Conservation (phyloP, 768 basidiomycete genomes). For the Hypholoma fasciculare region DNA sequence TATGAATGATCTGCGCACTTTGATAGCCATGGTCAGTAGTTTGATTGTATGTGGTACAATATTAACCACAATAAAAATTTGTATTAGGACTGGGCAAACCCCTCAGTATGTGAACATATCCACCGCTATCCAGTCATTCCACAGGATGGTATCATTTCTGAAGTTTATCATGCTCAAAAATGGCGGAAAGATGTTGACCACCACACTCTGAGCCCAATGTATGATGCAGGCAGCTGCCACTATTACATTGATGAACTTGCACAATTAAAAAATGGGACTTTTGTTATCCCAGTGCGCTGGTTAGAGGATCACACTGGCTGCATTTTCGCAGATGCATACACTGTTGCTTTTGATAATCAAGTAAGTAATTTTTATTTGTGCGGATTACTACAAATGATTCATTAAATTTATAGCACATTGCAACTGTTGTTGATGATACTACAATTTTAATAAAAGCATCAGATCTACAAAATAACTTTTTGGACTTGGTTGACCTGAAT, state of each 20-base stretch:
- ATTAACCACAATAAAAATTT: neutral
- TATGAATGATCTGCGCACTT: slow-evolving; percentile 20
- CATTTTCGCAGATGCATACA: slow-evolving; percentile 20
- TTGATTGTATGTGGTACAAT: no score
- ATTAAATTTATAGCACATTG: no score
- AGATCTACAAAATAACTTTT: no score
- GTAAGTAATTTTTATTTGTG: neutral
- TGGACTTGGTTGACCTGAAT: no score
- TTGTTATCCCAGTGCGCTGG: slow-evolving; percentile 25
- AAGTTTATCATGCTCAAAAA: slow-evolving; percentile 15
- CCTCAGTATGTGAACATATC: slow-evolving; percentile 21
- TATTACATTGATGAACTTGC: slow-evolving; percentile 21
- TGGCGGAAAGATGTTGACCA: slow-evolving; percentile 15
- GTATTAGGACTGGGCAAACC: slow-evolving; percentile 11
- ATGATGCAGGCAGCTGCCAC: slow-evolving; percentile 13
- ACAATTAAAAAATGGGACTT: slow-evolving; percentile 7
- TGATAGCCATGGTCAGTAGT: slow-evolving; percentile 20
- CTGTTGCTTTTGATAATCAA: slow-evolving; percentile 13
- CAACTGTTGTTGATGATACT: no score
- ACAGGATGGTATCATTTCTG: slow-evolving; percentile 20
- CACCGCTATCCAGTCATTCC: slow-evolving; percentile 27
- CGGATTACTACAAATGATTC: no score
- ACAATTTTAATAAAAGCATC: no score
- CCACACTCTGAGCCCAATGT: slow-evolving; percentile 16
- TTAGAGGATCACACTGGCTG: slow-evolving; percentile 16